These are phyloP conservation scores for Tolypocladium capitatum DNA, from an alignment of 2,329 filamentous ascomycete species.

Conservation along the genomic window DNA sequence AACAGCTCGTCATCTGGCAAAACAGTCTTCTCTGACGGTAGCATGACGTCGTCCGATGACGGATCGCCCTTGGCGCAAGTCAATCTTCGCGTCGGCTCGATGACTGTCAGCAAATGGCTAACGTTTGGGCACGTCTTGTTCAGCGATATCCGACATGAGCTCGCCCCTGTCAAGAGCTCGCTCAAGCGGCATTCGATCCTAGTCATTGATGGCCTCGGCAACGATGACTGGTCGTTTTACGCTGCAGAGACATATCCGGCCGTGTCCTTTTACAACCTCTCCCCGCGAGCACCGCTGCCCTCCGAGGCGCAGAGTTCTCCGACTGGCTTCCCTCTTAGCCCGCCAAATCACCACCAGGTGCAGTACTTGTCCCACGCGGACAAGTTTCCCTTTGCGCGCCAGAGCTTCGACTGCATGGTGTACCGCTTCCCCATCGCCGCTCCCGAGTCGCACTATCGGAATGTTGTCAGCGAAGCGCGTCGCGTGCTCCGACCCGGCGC, in stretches of 20 bases:
- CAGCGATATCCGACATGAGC: conserved; percentile 62
- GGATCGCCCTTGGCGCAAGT: conserved; percentile 55
- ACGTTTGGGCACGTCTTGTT: conserved; percentile 75
- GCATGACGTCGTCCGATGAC: conserved; percentile 36
- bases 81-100: conserved; percentile 64
- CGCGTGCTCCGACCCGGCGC: conserved; percentile 67
- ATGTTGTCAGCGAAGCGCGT: conserved; percentile 60
- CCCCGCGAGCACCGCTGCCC: conserved; percentile 39
- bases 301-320: conserved; percentile 27
- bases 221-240: conserved; percentile 79
- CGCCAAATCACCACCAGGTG: conserved; percentile 63
- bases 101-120: conserved; percentile 81
- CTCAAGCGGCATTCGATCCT: conserved; percentile 48
- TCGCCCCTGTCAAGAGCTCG: conserved; percentile 29
- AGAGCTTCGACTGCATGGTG: conserved; percentile 64
- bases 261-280: conserved; percentile 66
- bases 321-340: conserved; percentile 39
- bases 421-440: conserved; percentile 63
- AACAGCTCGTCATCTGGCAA: conserved; percentile 17
- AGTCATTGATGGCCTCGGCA: conserved; percentile 74
- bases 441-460: conserved; percentile 54
- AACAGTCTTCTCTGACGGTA: conserved; percentile 27
- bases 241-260: conserved; percentile 67
- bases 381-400: conserved; percentile 61
- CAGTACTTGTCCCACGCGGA: conserved; percentile 48